These are phyloP conservation scores for Pseudonitzschia pungens DNA, from an alignment of 108 stramenopile genomes.

Conservation along the genomic window DNA sequence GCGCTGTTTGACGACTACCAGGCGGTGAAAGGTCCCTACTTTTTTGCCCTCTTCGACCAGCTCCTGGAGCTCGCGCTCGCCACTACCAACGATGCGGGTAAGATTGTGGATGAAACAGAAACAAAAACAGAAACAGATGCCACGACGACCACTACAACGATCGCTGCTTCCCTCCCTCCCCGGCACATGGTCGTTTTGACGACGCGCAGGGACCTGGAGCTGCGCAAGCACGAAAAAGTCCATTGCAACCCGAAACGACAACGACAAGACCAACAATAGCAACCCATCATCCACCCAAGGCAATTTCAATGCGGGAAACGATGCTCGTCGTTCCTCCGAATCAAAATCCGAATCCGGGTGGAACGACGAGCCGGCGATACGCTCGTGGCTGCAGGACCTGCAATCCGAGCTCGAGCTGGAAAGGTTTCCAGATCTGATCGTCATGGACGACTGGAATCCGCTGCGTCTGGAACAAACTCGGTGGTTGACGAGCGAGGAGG, in stretches of 20 bases:
- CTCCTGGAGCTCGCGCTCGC: constrained; percentile 12
- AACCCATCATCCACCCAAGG: background rate
- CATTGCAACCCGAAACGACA: background rate
- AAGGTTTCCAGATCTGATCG: background rate
- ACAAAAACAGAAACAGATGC: no score
- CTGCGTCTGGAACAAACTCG: background rate
- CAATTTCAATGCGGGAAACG: no score
- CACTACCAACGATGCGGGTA: background rate
- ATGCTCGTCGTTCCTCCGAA: no score
- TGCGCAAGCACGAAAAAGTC: no score
- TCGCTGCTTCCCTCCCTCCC: no score
- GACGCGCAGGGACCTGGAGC: background rate
- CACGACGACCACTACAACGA: no score
- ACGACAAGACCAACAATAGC: background rate
- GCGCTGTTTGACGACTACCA: constrained; percentile 22
- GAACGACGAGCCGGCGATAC: no score
- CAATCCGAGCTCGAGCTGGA: background rate
- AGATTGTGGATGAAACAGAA: no score
- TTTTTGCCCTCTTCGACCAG: constrained; percentile 36
- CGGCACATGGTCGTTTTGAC: background rate
- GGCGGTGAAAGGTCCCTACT: constrained; percentile 25
- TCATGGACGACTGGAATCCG: constrained; percentile 28
- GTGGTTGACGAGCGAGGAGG: background rate
- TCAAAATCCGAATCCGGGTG: no score
- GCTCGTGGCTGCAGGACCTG: background rate